Evolutionary conservation across 192 early-diverging fungal genomes (phyloP).

Genomic region (Endogone sp.): DNA sequence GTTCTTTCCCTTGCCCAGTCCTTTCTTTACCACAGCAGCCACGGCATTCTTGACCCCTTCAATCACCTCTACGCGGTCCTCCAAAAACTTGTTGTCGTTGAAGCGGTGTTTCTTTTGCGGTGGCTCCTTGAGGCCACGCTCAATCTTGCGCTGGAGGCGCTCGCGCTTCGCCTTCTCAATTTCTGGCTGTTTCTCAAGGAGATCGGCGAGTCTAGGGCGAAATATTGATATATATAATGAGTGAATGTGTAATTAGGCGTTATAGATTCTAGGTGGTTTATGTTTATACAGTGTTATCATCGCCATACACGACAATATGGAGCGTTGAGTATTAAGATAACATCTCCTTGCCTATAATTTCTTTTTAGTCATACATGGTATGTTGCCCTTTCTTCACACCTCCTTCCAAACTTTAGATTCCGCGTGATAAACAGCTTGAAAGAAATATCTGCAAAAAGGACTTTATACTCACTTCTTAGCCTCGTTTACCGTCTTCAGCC

Average conservation of each 20-base stretch:
- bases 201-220: slow-evolving; percentile 8
- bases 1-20: slow-evolving; percentile 7
- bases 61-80: slow-evolving; percentile 60
- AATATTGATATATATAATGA: not conserved
- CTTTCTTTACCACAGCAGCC: slow-evolving; percentile 23
- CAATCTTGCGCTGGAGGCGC: slow-evolving; percentile 70
- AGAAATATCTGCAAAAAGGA: not conserved
- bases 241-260: not conserved
- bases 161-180: slow-evolving; percentile 60
- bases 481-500: slow-evolving; percentile 86
- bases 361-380: too few relatives aligned
- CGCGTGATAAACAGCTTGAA: too few relatives aligned
- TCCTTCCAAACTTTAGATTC: too few relatives aligned
- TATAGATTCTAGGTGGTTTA: too few relatives aligned
- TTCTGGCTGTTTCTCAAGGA: slow-evolving; percentile 58
- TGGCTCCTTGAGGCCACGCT: slow-evolving; percentile 63
- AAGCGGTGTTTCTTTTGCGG: slow-evolving; percentile 73
- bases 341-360: too few relatives aligned
- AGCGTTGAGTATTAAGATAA: too few relatives aligned
- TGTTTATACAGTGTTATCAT: too few relatives aligned
- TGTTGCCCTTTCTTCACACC: too few relatives aligned
- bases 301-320: too few relatives aligned
- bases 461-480: slow-evolving; percentile 63
- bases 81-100: slow-evolving; percentile 75
- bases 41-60: slow-evolving; percentile 60